Base-by-base conservation (phyloP, 306 rosid species). In the Ammopiptanthus mongolicus region DNA sequence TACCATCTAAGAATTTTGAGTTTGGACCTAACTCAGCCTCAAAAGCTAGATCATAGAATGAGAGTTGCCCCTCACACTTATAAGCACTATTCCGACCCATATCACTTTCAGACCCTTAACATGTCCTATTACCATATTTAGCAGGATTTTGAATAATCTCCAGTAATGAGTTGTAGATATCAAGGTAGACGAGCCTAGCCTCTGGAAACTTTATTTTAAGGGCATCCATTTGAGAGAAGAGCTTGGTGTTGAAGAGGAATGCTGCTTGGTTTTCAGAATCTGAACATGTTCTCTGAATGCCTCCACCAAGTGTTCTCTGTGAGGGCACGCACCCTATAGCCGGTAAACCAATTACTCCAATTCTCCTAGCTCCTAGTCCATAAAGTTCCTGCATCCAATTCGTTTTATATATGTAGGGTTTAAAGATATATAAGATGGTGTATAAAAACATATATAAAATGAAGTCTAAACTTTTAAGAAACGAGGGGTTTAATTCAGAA, bases 291-390 rank as follows among this genome's bases (percentile, higher is more conserved):
- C 87, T 84, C 2, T 44, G 6, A 1, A 36, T 42, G 65, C 86
- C 95, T 72, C 93, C 89, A n/a, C 9, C 53, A 2, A 86, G 11
- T 29, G 91, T 91, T 70, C 93, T 89, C 78, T 88, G 86, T 21
- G 88, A 72, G 25, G 98, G 98, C 25, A 89, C 77, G 19, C 96
- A 91, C 78, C 98, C 96, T 18, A 89, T 68, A 28, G 76, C 46
- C n/a, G 88, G 85, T 51, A 88, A 4, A 37, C 87, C 73, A 6
- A 88, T 2, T 12, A 88, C 84, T 46, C 93, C 91, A 57, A 90
- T 89, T 29, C 84, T 83, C 83, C 97, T 81, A 39, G 81, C 98
- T 80, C 98, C 96, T 12, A 76, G 25, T 39, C 53, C 87, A 80
- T 89, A 86, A 14, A 90, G 86, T 36, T 83, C 90, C 89, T 88